phyloP scores from a whole-genome alignment of 495 filamentous ascomycete species.

The Talaromyces nanjingensis region DNA sequence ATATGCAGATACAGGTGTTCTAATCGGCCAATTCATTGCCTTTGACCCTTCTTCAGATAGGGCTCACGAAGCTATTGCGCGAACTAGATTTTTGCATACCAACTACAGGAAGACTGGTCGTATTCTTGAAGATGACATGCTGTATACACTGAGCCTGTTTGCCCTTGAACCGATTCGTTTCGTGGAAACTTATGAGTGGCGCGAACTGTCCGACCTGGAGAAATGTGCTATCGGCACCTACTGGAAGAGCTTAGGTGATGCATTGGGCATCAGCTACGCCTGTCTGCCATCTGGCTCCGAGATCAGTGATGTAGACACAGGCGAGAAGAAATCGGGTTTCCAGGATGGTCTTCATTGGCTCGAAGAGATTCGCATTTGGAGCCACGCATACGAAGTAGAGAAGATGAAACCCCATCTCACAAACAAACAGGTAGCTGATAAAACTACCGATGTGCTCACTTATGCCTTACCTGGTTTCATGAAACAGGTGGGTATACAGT shows the following conservation, averaged over 20 bases:
- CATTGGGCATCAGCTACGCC: slow-evolving; percentile 48
- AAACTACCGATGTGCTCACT: slow-evolving; percentile 50
- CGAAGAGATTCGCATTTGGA: slow-evolving; percentile 54
- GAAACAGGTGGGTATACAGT: slow-evolving; percentile 40
- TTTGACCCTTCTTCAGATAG: slow-evolving; percentile 42
- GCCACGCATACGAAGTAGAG: slow-evolving; percentile 46
- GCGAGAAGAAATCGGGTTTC: slow-evolving; percentile 31
- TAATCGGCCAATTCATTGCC: slow-evolving; percentile 50
- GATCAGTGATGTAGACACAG: neutral
- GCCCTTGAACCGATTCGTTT: slow-evolving; percentile 52
- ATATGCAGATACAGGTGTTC: slow-evolving; percentile 54
- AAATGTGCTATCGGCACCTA: slow-evolving; percentile 56
- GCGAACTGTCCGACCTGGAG: slow-evolving; percentile 53
- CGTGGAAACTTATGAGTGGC: slow-evolving; percentile 56
- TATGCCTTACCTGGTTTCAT: slow-evolving; percentile 46
- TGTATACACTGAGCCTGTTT: slow-evolving; percentile 62
- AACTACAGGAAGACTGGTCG: slow-evolving; percentile 49
- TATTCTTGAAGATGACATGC: slow-evolving; percentile 57
- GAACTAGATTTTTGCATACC: slow-evolving; percentile 61
- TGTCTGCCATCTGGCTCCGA: slow-evolving; percentile 24
- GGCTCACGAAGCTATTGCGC: slow-evolving; percentile 44
- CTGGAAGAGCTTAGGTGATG: slow-evolving; percentile 59
- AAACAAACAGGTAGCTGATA: slow-evolving; percentile 47
- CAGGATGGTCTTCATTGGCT: slow-evolving; percentile 57
- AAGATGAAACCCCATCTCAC: slow-evolving; percentile 51